These are phyloP conservation scores for Sporothrix mexicana DNA, from an alignment of 2,329 filamentous ascomycete species.

Conservation along the genomic window DNA sequence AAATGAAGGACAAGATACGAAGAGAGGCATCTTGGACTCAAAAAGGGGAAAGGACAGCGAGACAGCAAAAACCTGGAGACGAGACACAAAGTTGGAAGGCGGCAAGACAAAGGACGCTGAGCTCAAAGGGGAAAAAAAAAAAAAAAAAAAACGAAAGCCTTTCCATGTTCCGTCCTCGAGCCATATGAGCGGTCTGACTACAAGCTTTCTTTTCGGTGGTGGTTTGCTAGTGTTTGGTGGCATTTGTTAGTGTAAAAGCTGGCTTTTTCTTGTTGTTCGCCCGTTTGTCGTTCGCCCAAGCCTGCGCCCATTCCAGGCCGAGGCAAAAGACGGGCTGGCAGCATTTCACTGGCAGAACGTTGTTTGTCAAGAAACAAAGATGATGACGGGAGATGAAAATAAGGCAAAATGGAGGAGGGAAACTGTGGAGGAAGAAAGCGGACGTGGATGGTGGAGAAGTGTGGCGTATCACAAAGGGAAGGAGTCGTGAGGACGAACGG, in stretches of 20 bases:
- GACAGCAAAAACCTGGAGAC: neutral
- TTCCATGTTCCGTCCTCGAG: neutral
- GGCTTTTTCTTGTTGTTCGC: neutral
- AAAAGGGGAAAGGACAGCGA: neutral
- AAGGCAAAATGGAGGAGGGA: neutral
- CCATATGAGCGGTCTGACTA: conserved; percentile 27
- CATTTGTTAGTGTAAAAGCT: neutral
- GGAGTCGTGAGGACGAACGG: neutral
- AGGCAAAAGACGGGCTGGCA: neutral
- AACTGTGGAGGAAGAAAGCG: neutral
- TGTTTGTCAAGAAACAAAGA: neutral
- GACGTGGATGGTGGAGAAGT: neutral
- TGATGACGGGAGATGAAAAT: neutral
- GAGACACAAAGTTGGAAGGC: neutral
- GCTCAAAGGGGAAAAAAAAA: neutral
- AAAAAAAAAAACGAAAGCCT: neutral
- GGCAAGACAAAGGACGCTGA: neutral
- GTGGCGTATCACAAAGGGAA: neutral
- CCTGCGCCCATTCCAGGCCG: neutral
- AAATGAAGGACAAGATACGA: neutral
- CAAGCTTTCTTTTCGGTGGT: neutral
- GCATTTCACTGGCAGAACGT: neutral
- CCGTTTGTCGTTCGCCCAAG: neutral
- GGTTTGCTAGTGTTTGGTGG: too few species aligned
- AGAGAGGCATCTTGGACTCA: too few species aligned